These are phyloP conservation scores for Gloeostereum incarnatum DNA, from an alignment of 768 basidiomycete genomes.

Conservation along the genomic window DNA sequence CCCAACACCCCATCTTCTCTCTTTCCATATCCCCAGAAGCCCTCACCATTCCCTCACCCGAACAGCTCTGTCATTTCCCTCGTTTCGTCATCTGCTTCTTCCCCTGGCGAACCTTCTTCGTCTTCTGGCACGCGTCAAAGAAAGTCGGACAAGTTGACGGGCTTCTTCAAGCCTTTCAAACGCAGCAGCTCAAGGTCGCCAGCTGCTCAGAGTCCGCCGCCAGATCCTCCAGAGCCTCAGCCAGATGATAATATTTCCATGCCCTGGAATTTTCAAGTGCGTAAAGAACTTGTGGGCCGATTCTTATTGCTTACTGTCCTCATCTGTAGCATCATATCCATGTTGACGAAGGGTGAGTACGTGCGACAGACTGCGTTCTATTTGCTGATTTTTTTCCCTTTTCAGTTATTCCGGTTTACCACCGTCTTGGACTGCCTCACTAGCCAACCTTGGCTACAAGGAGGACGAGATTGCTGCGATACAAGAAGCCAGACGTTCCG, in stretches of 20 bases:
- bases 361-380: neutral
- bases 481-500: slow-evolving; percentile 30
- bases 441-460: slow-evolving; percentile 52
- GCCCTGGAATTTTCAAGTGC: slow-evolving; percentile 73
- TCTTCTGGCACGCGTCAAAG: slow-evolving; percentile 9
- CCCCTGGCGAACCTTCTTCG: slow-evolving; percentile 14
- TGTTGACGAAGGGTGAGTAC: slow-evolving; percentile 61
- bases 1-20: slow-evolving; percentile 31
- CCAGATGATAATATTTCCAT: slow-evolving; percentile 56
- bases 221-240: slow-evolving; percentile 7
- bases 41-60: slow-evolving; percentile 21
- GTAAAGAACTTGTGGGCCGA: slow-evolving; percentile 11
- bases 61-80: slow-evolving; percentile 26
- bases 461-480: slow-evolving; percentile 64
- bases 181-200: slow-evolving; percentile 20
- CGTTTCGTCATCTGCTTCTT: slow-evolving; percentile 22
- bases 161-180: slow-evolving; percentile 34
- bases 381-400: slow-evolving; percentile 2
- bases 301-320: slow-evolving; percentile 2
- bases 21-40: slow-evolving; percentile 22
- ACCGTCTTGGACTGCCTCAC: slow-evolving; percentile 61
- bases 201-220: slow-evolving; percentile 14
- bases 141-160: slow-evolving; percentile 25
- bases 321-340: slow-evolving; percentile 60
- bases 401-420: slow-evolving; percentile 55